Percentiles rank a stretch among this genome's conserved stretches.
Evolutionary conservation across 1,284 basidiomycete species (phyloP).

Genomic region (Ustilago xerochloae): DNA sequence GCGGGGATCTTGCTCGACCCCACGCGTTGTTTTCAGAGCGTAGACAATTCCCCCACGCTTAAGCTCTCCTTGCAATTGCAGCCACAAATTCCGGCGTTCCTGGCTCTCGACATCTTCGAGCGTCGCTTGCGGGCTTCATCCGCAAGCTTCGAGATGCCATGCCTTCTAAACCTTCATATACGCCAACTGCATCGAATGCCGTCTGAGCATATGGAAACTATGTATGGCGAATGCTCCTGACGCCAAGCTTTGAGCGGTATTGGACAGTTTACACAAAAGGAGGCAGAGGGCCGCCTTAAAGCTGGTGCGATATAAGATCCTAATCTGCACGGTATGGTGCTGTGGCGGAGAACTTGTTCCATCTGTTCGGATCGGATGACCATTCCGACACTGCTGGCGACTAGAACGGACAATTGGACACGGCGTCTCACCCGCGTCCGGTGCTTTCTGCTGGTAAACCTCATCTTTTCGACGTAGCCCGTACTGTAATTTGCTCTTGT

Average conservation of each 20-base stretch:
- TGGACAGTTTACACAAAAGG: too few species aligned
- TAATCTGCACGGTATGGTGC: too few species aligned
- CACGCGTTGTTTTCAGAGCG: not conserved
- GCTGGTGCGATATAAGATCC: not conserved
- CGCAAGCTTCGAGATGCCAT: slow-evolving; percentile 4
- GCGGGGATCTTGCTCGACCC: slow-evolving; percentile 1
- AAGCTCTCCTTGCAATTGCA: not conserved
- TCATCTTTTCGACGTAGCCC: too few species aligned
- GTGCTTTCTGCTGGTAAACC: not conserved
- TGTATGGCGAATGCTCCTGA: not conserved
- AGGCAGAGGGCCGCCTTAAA: too few species aligned
- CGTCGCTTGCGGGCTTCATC: slow-evolving; percentile 4
- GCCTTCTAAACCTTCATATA: not conserved
- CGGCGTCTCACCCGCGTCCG: too few species aligned
- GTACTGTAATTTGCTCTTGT: too few species aligned
- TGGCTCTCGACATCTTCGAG: not conserved
- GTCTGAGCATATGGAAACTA: not conserved
- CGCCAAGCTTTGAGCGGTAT: too few species aligned
- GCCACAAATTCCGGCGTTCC: not conserved
- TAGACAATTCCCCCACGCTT: not conserved
- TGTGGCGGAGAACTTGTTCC: not conserved
- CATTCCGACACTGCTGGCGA: not conserved
- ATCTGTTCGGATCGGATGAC: slow-evolving; percentile 1
- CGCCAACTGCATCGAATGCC: not conserved
- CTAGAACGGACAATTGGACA: slow-evolving; percentile 8